These are phyloP conservation scores for Pseudogymnoascus verrucosus DNA, from an alignment of 2,329 filamentous ascomycete genomes.

Conservation along the genomic window DNA sequence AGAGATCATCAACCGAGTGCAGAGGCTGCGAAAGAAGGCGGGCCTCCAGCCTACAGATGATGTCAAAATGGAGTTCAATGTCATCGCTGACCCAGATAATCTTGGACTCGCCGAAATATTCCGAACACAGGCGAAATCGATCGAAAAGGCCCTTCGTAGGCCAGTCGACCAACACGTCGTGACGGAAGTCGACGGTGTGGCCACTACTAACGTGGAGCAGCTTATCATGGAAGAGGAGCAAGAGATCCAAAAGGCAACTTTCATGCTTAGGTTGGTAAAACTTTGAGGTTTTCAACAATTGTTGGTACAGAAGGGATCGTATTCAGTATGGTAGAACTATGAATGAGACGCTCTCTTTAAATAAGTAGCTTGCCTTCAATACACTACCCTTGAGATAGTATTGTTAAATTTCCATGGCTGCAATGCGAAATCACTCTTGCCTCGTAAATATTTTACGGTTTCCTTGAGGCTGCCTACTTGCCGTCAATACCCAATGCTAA, in stretches of 20 bases:
- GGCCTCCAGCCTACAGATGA: slow-evolving; percentile 87
- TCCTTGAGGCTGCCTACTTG: slow-evolving; percentile 44
- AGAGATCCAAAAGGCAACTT: slow-evolving; percentile 74
- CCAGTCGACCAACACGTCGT: slow-evolving; percentile 64
- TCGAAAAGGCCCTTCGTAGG: slow-evolving; percentile 71
- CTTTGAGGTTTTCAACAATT: slow-evolving; percentile 40
- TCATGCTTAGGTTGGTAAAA: slow-evolving; percentile 68
- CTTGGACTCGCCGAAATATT: slow-evolving; percentile 66
- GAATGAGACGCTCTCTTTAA: neutral
- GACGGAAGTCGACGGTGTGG: slow-evolving; percentile 50
- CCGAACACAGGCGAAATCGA: slow-evolving; percentile 54
- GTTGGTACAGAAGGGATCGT: neutral
- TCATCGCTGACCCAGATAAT: slow-evolving; percentile 70
- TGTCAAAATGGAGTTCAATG: slow-evolving; percentile 85
- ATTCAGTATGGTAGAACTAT: slow-evolving; percentile 7
- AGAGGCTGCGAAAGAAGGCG: slow-evolving; percentile 88
- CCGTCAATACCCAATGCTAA: slow-evolving; percentile 14
- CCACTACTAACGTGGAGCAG: slow-evolving; percentile 39
- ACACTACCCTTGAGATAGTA: neutral
- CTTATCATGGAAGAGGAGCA: slow-evolving; percentile 78
- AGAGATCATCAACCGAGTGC: slow-evolving; percentile 88
- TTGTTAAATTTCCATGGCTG: neutral
- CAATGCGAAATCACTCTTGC: neutral
- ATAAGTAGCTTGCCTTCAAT: slow-evolving; percentile 5
- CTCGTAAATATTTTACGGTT: slow-evolving; percentile 28